Percentiles rank a stretch among this genome's conserved stretches.
phyloP scores from a whole-genome alignment of 768 basidiomycete genomes.

The Suillus subalutaceus region DNA sequence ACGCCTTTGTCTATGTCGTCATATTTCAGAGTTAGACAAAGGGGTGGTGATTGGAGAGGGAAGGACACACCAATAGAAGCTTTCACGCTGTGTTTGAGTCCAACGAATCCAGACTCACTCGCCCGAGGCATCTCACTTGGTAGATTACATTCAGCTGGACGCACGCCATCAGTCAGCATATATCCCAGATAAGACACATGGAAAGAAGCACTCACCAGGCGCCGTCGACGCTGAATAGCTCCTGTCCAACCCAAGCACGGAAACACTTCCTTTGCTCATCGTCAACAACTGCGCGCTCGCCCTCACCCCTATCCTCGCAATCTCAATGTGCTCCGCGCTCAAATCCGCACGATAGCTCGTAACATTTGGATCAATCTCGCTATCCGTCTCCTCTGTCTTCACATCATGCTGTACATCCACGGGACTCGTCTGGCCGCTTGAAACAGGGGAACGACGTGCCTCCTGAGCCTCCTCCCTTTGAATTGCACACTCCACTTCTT shows the following conservation, averaged over 20 bases:
- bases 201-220: constrained; percentile 1
- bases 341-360: constrained; percentile 16
- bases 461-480: constrained; percentile 30
- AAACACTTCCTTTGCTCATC: constrained; percentile 27
- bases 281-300: constrained; percentile 31
- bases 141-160: constrained; percentile 23
- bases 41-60: background rate
- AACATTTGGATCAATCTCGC: constrained; percentile 4
- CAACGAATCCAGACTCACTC: constrained; percentile 44
- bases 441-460: constrained; percentile 8
- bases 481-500: constrained; percentile 32
- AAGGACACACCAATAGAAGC: constrained; percentile 65
- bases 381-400: constrained; percentile 11
- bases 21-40: background rate
- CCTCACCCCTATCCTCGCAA: constrained; percentile 32
- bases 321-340: constrained; percentile 33
- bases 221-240: constrained; percentile 16
- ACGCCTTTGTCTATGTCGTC: constrained; percentile 62
- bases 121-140: constrained; percentile 27
- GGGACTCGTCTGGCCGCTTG: constrained; percentile 9
- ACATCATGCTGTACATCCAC: constrained; percentile 13
- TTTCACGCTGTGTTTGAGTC: constrained; percentile 71
- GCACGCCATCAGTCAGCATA: background rate
- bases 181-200: background rate
- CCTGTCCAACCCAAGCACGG: constrained; percentile 18